Percentiles rank a stretch among this genome's conserved stretches.
These are phyloP conservation scores for Tuber aestivum DNA, from an alignment of 495 filamentous ascomycete species.

Conservation along the genomic window DNA sequence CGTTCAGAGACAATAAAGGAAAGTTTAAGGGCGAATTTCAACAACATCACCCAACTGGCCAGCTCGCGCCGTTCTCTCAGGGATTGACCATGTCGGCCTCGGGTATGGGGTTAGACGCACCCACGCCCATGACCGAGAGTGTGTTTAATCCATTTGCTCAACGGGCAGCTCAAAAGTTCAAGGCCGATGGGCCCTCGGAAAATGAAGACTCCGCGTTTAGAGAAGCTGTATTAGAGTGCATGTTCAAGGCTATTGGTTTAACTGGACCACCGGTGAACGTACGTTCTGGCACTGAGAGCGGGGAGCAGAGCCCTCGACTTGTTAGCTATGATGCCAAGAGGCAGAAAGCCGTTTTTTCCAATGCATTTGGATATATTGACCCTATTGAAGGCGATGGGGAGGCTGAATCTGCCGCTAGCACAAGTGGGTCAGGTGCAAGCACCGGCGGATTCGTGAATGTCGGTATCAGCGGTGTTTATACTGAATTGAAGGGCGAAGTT, in stretches of 20 bases:
- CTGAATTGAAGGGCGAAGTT: slow-evolving; percentile 80
- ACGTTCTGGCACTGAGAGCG: slow-evolving; percentile 61
- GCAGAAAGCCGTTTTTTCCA: slow-evolving; percentile 77
- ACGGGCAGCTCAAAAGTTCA: slow-evolving; percentile 34
- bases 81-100: slow-evolving; percentile 29
- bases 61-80: slow-evolving; percentile 20
- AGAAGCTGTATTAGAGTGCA: slow-evolving; percentile 86
- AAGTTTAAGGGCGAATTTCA: slow-evolving; percentile 18
- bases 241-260: slow-evolving; percentile 89
- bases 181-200: slow-evolving; percentile 38
- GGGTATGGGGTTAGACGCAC: slow-evolving; percentile 11
- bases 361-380: slow-evolving; percentile 93
- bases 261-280: slow-evolving; percentile 58
- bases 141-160: slow-evolving; percentile 43
- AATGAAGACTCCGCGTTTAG: slow-evolving; percentile 82
- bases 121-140: slow-evolving; percentile 32
- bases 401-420: slow-evolving; percentile 73
- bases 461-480: slow-evolving; percentile 54
- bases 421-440: slow-evolving; percentile 52
- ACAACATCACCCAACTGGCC: slow-evolving; percentile 7
- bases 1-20: slow-evolving; percentile 23
- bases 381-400: slow-evolving; percentile 84
- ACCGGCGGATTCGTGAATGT: slow-evolving; percentile 53
- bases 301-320: slow-evolving; percentile 75
- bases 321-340: slow-evolving; percentile 77